Percentiles rank a stretch among this genome's conserved stretches.
phyloP scores from a whole-genome alignment of 352 stramenopile genomes.

The Globisporangium lucens region DNA sequence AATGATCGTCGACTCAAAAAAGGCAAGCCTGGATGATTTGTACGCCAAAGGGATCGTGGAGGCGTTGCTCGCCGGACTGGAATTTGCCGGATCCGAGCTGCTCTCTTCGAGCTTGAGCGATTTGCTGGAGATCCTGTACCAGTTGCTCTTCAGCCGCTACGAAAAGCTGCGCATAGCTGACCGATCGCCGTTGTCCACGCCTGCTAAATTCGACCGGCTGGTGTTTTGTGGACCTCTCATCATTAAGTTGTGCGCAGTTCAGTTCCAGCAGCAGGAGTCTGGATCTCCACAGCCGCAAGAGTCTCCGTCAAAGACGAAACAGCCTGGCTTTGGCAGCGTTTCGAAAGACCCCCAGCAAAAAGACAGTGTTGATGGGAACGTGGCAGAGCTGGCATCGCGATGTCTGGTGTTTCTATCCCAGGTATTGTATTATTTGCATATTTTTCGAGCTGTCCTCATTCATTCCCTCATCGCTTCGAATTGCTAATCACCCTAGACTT shows the following conservation, averaged over 20 bases:
- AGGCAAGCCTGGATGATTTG: conserved; percentile 20
- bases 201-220: conserved; percentile 29
- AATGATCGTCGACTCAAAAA: conserved; percentile 27
- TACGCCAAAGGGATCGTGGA: conserved; percentile 30
- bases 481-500: not conserved
- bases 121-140: conserved; percentile 32
- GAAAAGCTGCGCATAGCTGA: conserved; percentile 21
- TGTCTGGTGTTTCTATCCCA: conserved; percentile 63
- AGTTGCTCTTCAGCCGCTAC: conserved; percentile 37
- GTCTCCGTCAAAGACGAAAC: not conserved
- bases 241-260: conserved; percentile 32
- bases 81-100: conserved; percentile 20
- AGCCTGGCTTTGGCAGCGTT: not conserved
- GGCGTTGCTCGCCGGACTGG: conserved; percentile 23
- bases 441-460: not conserved
- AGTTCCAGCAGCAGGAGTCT: not conserved
- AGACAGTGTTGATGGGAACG: conserved; percentile 17
- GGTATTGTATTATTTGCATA: conserved; percentile 26
- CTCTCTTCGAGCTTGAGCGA: conserved; percentile 21
- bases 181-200: conserved; percentile 1
- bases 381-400: conserved; percentile 43
- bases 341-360: not conserved
- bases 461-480: not conserved
- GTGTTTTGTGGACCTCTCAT: conserved; percentile 28
- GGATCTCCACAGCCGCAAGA: conserved; percentile 19